Percentiles rank a stretch among this genome's conserved stretches.
Conservation (phyloP, 768 basidiomycete species). For the Podaxis carcinomalis region DNA sequence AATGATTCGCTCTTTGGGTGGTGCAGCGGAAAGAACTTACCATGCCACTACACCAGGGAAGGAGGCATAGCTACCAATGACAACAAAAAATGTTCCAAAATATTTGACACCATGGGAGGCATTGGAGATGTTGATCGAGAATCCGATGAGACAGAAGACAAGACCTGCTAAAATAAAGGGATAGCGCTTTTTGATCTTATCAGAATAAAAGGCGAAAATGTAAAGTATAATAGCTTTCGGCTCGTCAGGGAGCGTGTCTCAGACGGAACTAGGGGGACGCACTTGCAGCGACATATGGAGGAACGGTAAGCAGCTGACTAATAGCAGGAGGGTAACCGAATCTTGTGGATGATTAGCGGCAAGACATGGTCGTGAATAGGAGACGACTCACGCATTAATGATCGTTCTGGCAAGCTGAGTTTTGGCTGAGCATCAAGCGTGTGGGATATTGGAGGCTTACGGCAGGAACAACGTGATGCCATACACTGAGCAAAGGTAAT, state of each 20-base stretch:
- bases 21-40: slow-evolving; percentile 27
- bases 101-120: slow-evolving; percentile 55
- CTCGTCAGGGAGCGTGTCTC: not conserved
- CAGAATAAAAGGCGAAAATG: slow-evolving; percentile 53
- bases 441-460: slow-evolving; percentile 31
- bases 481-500: slow-evolving; percentile 39
- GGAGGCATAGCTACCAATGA: slow-evolving; percentile 56
- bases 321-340: slow-evolving; percentile 56
- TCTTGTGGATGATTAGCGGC: slow-evolving; percentile 22
- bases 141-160: slow-evolving; percentile 50
- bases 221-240: slow-evolving; percentile 49
- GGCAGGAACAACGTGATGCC: slow-evolving; percentile 71
- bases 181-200: slow-evolving; percentile 47
- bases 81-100: slow-evolving; percentile 68
- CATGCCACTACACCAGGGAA: slow-evolving; percentile 62
- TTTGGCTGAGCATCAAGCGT: not conserved
- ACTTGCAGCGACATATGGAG: slow-evolving; percentile 65
- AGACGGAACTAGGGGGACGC: slow-evolving; percentile 16
- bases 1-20: not conserved
- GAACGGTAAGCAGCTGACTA: slow-evolving; percentile 64
- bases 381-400: slow-evolving; percentile 40
- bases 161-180: slow-evolving; percentile 56
- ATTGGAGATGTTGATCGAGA: slow-evolving; percentile 57
- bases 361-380: not conserved
- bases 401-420: slow-evolving; percentile 41